A percentile compares a stretch with the other conserved stretches of the same genome.
These are phyloP conservation scores for Leucocoprinus sp. DNA, from an alignment of 768 basidiomycete species.

Conservation along the genomic window DNA sequence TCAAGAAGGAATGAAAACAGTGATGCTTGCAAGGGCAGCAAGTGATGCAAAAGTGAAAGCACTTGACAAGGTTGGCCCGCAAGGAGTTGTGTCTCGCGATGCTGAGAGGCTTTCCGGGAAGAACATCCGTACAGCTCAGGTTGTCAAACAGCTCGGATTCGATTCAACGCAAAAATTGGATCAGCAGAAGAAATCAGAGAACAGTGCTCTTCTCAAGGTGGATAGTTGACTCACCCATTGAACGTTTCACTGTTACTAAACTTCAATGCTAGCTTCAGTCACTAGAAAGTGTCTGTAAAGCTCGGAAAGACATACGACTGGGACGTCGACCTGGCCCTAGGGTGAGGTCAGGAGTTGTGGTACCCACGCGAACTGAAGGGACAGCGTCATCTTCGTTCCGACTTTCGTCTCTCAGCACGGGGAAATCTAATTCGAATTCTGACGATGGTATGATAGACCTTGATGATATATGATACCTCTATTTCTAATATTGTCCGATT, in stretches of 20 bases:
- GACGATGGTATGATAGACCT: slow-evolving; percentile 34
- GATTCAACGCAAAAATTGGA: slow-evolving; percentile 61
- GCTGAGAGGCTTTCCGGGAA: slow-evolving; percentile 5
- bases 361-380: slow-evolving; percentile 19
- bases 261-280: slow-evolving; percentile 38
- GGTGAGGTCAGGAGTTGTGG: slow-evolving; percentile 52
- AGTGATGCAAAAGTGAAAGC: slow-evolving; percentile 15
- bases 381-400: background rate
- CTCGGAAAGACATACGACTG: slow-evolving; percentile 48
- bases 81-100: slow-evolving; percentile 1
- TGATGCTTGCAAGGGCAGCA: slow-evolving; percentile 51
- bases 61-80: slow-evolving; percentile 11
- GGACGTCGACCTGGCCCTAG: slow-evolving; percentile 56
- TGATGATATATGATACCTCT: slow-evolving; percentile 27
- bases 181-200: slow-evolving; percentile 27
- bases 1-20: slow-evolving; percentile 58
- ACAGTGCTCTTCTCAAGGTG: slow-evolving; percentile 46
- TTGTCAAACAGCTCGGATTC: slow-evolving; percentile 71
- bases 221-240: slow-evolving; percentile 25
- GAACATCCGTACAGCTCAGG: slow-evolving; percentile 48
- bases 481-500: background rate
- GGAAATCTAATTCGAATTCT: slow-evolving; percentile 9
- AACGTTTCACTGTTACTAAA: slow-evolving; percentile 1
- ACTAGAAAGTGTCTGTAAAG: slow-evolving; percentile 42
- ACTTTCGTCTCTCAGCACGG: background rate